Conservation (phyloP, 1,284 basidiomycete genomes). For the Ceratobasidium sp. region DNA sequence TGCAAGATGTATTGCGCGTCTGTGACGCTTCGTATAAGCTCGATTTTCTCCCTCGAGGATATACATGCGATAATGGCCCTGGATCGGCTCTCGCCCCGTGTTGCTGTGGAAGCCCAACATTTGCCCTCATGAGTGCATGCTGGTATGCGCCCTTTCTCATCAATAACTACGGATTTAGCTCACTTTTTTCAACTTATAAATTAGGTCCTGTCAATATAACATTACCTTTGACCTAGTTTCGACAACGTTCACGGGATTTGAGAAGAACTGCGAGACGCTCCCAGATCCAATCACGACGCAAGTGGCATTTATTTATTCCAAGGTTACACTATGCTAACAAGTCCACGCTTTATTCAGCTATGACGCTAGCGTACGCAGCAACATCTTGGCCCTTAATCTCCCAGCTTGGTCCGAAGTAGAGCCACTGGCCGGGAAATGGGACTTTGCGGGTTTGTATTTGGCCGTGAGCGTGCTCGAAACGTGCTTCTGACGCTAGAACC, state of each 20-base stretch:
- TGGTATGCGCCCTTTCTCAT: conserved; percentile 12
- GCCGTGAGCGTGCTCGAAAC: background rate
- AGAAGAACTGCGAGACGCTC: conserved; percentile 20
- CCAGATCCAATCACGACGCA: conserved; percentile 33
- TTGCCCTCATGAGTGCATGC: conserved; percentile 36
- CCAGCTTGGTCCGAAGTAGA: conserved; percentile 22
- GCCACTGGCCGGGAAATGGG: conserved; percentile 31
- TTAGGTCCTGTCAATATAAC: conserved; percentile 34
- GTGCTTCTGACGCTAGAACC: background rate
- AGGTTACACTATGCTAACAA: too few species aligned
- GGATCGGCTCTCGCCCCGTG: conserved; percentile 22
- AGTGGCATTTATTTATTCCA: background rate
- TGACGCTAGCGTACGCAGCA: conserved; percentile 17
- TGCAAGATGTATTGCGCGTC: conserved; percentile 29
- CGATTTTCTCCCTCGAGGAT: conserved; percentile 19
- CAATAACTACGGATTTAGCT: background rate
- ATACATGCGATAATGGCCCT: conserved; percentile 13
- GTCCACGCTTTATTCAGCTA: background rate
- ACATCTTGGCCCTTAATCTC: conserved; percentile 17
- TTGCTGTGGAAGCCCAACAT: conserved; percentile 36
- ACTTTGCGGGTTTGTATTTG: conserved; percentile 8
- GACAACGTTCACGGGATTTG: conserved; percentile 31
- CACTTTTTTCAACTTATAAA: background rate
- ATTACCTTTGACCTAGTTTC: conserved; percentile 36
- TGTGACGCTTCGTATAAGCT: conserved; percentile 12